Evolutionary conservation across 1,284 basidiomycete species (phyloP), one percentile per base, ranked within the genome.

Genomic region (Ustilago hordei): DNA sequence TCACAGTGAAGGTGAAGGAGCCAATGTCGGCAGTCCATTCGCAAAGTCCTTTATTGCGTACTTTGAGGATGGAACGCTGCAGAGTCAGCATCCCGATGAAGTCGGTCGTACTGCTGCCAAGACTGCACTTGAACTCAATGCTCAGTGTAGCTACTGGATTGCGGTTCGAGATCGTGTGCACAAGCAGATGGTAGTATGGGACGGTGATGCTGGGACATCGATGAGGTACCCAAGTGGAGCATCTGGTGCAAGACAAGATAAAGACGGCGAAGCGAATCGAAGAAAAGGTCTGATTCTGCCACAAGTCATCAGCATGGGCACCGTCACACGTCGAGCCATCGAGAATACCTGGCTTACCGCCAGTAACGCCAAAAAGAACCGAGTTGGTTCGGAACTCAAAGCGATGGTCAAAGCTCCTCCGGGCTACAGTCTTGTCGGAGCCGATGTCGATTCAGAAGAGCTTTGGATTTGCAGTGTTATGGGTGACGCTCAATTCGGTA

Each of bases 271-370:
- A 79, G 5, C 87, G 7, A 78, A 86, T 35, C 87, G 89, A 75
- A 92, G 92, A 75, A 92, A 91, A 88, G 96, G 96, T 11, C 90
- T 98, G 82, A 98, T 99, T 81, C 87, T 99, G 6, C 97, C 96
- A 1, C 95, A 97, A 86, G 93, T 99, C 56, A 93, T 98, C 81
- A 93, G 95, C 4, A 99, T 99, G 97, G 97, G 97, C 12, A 98
- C 97, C 0, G 94, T 99, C 55, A 99, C 96, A 13, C 93, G 95
- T 11, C 92, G 96, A 28, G 95, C 97, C 2, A 98, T 98, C 78
- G 97, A 99, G 87, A 94, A 93, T 87, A 99, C 97, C 0, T 99
- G 97, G 97, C 88, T 99, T 56, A 98, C 97, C 0, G 97, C 96
- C 0, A 96, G 95, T 73, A 99, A 99, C 81, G 95, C 96, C 4